A percentile compares a stretch with the other conserved stretches of the same genome.
These are phyloP conservation scores for Solanum piurae DNA, from an alignment of 257 asterid species.

Conservation along the genomic window DNA sequence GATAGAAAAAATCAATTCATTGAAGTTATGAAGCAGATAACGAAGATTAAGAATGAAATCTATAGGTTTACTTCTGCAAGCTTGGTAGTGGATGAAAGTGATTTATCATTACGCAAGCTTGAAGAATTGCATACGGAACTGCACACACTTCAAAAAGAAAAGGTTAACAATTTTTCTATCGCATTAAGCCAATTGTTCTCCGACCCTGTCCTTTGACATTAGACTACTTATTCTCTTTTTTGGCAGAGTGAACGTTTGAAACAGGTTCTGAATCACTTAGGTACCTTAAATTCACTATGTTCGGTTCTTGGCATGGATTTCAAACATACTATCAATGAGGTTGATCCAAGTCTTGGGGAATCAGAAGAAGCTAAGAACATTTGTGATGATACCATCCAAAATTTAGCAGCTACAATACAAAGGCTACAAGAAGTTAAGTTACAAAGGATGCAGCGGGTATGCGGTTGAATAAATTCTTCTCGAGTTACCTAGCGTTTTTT, in stretches of 20 bases:
- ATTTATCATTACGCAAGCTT: conserved; percentile 70
- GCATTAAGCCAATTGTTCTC: not conserved
- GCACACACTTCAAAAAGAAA: conserved; percentile 73
- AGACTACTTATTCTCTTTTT: not conserved
- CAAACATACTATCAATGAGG: conserved; percentile 49
- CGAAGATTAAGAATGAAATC: conserved; percentile 58
- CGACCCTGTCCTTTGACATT: not conserved
- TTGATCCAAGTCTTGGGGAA: conserved; percentile 78
- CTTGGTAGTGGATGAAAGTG: conserved; percentile 52
- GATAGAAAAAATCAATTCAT: conserved; percentile 68
- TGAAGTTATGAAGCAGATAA: conserved; percentile 58
- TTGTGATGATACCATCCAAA: conserved; percentile 55
- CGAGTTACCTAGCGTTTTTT: not conserved
- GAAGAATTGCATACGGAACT: conserved; percentile 75
- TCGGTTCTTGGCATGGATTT: conserved; percentile 86
- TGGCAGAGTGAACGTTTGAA: conserved; percentile 81
- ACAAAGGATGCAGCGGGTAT: conserved; percentile 89
- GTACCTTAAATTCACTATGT: conserved; percentile 59
- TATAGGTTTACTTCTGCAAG: conserved; percentile 21
- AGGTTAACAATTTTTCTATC: conserved; percentile 29
- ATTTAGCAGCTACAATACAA: conserved; percentile 51
- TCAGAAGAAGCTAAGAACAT: conserved; percentile 52
- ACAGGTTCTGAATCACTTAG: conserved; percentile 56
- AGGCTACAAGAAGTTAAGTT: conserved; percentile 54
- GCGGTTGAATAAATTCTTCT: not conserved